phyloP scores from a whole-genome alignment of 805 yeast genomes.

The Metschnikowia hibisci region DNA sequence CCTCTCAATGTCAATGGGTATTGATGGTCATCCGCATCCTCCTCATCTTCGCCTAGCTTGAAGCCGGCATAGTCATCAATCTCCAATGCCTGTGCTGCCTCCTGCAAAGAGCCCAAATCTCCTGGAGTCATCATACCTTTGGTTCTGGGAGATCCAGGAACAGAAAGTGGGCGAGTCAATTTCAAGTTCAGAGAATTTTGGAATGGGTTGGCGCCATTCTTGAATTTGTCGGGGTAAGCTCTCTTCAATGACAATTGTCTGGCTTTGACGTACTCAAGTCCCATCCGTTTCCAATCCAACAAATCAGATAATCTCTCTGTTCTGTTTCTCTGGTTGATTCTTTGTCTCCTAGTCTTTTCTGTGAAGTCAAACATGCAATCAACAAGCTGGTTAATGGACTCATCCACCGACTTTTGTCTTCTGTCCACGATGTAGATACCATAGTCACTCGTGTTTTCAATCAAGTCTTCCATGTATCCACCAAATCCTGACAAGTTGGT shows the following conservation, averaged over 20 bases:
- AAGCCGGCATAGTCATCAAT: conserved; percentile 75
- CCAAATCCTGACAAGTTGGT: conserved; percentile 96
- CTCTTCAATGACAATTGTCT: conserved; percentile 86
- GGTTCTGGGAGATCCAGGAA: conserved; percentile 94
- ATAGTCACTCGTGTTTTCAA: conserved; percentile 89
- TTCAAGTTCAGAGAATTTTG: conserved; percentile 51
- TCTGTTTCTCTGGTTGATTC: conserved; percentile 96
- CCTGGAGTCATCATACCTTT: conserved; percentile 93
- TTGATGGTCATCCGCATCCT: conserved; percentile 31
- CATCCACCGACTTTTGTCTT: conserved; percentile 87
- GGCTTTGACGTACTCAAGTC: conserved; percentile 92
- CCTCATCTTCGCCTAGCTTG: conserved; percentile 43
- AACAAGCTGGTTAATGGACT: conserved; percentile 84
- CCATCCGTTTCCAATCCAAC: conserved; percentile 98
- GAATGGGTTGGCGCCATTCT: conserved; percentile 47
- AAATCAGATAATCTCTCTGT: conserved; percentile 91
- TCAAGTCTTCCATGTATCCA: conserved; percentile 96
- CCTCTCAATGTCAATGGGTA: conserved; percentile 51
- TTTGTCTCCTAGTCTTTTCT: conserved; percentile 87
- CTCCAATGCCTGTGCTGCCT: conserved; percentile 64
- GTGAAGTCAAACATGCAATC: conserved; percentile 88
- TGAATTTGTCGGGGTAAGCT: conserved; percentile 86
- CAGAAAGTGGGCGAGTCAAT: conserved; percentile 86
- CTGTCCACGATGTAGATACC: conserved; percentile 97
- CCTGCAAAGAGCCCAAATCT: conserved; percentile 94